These are phyloP conservation scores for Acanthamoeba triangularis DNA, from an alignment of 208 protist species.

Conservation along the genomic window DNA sequence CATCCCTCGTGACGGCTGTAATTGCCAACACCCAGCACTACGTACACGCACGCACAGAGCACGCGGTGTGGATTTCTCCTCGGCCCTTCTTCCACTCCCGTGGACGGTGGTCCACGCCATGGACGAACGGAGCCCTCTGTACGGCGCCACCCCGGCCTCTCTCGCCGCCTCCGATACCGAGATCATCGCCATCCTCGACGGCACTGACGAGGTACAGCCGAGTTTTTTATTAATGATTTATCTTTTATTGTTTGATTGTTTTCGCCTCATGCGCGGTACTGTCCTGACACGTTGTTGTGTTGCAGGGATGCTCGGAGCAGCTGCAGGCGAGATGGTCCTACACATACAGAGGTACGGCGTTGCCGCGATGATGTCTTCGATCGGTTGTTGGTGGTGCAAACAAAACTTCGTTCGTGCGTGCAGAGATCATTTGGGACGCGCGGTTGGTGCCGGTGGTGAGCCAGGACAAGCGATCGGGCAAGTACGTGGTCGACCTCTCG, in stretches of 20 bases:
- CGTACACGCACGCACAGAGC: background rate
- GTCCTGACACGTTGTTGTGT: background rate
- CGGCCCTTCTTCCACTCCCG: conserved; percentile 30
- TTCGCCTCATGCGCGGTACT: background rate
- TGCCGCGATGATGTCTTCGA: too few relatives aligned
- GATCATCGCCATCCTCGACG: conserved; percentile 73
- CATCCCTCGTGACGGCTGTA: background rate
- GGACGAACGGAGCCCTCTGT: conserved; percentile 72
- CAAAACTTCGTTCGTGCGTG: background rate
- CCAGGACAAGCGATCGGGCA: conserved; percentile 23
- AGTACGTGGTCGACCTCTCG: conserved; percentile 66
- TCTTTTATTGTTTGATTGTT: background rate
- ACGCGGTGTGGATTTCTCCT: conserved; percentile 34
- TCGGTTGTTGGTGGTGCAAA: too few relatives aligned
- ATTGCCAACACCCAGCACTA: too few relatives aligned
- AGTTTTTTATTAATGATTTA: background rate
- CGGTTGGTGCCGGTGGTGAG: conserved; percentile 57
- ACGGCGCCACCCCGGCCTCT: conserved; percentile 33
- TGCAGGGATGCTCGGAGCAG: conserved; percentile 61
- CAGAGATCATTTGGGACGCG: conserved; percentile 72
- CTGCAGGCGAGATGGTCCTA: conserved; percentile 61
- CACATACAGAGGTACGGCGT: conserved; percentile 36
- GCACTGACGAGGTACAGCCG: conserved; percentile 46
- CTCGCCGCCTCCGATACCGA: conserved; percentile 27
- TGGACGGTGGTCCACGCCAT: conserved; percentile 72